These are phyloP conservation scores for Kregervanrija delftensis DNA, from an alignment of 805 yeast genomes.

Conservation along the genomic window DNA sequence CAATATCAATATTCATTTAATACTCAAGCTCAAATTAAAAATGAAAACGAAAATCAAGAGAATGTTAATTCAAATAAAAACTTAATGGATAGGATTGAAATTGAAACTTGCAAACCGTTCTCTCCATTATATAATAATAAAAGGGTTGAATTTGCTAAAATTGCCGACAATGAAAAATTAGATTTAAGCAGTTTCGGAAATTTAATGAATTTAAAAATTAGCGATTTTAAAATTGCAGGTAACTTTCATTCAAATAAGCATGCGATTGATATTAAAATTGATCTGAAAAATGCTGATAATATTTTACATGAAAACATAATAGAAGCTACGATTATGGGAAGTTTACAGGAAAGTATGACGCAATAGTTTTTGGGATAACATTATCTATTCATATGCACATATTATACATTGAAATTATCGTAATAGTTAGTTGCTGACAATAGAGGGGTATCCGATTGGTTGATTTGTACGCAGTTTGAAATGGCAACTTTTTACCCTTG, in stretches of 20 bases:
- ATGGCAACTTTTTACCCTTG: too few relatives aligned
- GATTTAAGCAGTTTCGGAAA: not conserved
- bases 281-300: not conserved
- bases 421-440: too few relatives aligned
- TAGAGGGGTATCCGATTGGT: too few relatives aligned
- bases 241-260: not conserved
- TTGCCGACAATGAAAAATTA: conserved; percentile 1
- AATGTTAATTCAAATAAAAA: conserved; percentile 32
- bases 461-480: too few relatives aligned
- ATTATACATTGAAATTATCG: too few relatives aligned
- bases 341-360: too few relatives aligned
- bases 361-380: too few relatives aligned
- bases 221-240: conserved; percentile 2
- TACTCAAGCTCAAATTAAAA: not conserved
- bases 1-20: not conserved
- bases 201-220: not conserved
- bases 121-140: conserved; percentile 20
- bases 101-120: conserved; percentile 42
- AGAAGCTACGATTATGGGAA: too few relatives aligned
- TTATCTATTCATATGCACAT: too few relatives aligned
- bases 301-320: too few relatives aligned
- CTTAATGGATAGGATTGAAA: conserved; percentile 32
- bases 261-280: not conserved
- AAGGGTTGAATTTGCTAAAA: conserved; percentile 18
- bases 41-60: not conserved